These are phyloP conservation scores for Aegilops longissima DNA, from an alignment of 176 grass and related monocot genomes.

Conservation along the genomic window DNA sequence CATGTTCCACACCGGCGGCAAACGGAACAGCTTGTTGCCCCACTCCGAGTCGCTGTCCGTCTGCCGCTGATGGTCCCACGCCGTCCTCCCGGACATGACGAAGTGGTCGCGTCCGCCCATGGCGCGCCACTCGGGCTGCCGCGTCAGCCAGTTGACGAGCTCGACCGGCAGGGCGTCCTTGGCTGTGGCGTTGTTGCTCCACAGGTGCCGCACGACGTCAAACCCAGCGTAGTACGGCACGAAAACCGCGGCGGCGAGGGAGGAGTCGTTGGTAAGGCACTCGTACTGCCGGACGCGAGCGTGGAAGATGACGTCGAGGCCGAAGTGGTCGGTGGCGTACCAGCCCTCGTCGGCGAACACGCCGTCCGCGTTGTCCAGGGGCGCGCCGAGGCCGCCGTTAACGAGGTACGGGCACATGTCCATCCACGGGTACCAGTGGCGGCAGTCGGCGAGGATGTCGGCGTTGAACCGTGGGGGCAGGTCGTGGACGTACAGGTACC, in stretches of 20 bases:
- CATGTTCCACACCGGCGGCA: slow-evolving; percentile 78
- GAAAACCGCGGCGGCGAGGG: slow-evolving; percentile 57
- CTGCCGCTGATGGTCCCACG: slow-evolving; percentile 53
- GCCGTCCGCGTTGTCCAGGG: slow-evolving; percentile 49
- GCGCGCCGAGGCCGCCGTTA: slow-evolving; percentile 61
- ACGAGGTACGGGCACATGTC: slow-evolving; percentile 70
- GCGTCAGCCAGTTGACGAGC: slow-evolving; percentile 3
- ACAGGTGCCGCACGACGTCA: slow-evolving; percentile 61
- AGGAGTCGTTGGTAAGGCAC: slow-evolving; percentile 64
- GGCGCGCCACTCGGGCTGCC: too few species aligned
- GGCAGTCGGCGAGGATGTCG: slow-evolving; percentile 57
- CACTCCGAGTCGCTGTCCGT: slow-evolving; percentile 55
- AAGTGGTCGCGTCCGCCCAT: slow-evolving; percentile 4
- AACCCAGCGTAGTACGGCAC: slow-evolving; percentile 81
- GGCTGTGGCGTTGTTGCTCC: slow-evolving; percentile 49
- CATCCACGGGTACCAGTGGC: slow-evolving; percentile 50
- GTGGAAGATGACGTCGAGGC: slow-evolving; percentile 76
- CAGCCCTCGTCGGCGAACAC: slow-evolving; percentile 60
- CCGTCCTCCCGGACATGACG: slow-evolving; percentile 53
- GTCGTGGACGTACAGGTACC: slow-evolving; percentile 71
- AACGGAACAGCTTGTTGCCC: slow-evolving; percentile 69
- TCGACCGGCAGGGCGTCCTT: slow-evolving; percentile 47
- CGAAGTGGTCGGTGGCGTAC: slow-evolving; percentile 83
- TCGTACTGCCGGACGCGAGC: slow-evolving; percentile 59
- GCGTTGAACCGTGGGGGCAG: slow-evolving; percentile 61